Conservation (phyloP, 23 red algal species). For the Pyropia haitanensis region DNA sequence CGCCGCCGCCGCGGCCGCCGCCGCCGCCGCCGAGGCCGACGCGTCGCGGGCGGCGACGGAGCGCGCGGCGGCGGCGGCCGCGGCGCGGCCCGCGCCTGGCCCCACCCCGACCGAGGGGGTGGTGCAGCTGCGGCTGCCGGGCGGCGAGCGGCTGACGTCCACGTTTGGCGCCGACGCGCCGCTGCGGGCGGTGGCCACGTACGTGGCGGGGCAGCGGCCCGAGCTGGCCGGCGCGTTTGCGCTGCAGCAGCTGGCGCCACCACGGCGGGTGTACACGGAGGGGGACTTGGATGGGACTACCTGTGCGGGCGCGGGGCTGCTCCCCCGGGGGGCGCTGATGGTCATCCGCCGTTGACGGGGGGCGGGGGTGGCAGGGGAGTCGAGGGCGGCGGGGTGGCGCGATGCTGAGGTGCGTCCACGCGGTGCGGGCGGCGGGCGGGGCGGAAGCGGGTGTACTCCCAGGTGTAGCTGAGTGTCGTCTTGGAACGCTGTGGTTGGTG, state of each 20-base stretch:
- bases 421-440: no score
- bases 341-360: conserved; percentile 5
- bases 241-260: conserved; percentile 59
- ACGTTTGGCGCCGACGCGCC: conserved; percentile 38
- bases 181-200: conserved; percentile 47
- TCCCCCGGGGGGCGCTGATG: conserved; percentile 67
- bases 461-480: no score
- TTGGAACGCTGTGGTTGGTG: no score
- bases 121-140: conserved; percentile 86
- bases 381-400: no score
- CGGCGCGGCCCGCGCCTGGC: neutral
- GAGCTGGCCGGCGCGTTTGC: conserved; percentile 32
- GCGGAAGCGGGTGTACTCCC: no score
- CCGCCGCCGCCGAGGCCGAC: neutral
- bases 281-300: conserved; percentile 35
- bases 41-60: neutral
- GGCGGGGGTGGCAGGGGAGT: no score
- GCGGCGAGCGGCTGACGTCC: conserved; percentile 58
- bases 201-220: conserved; percentile 39
- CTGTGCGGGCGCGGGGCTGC: conserved; percentile 40
- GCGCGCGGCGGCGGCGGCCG: conserved; percentile 11
- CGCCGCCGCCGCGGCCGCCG: conserved; percentile 9
- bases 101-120: conserved; percentile 15
- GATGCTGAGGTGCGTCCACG: no score
- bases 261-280: conserved; percentile 48